These are phyloP conservation scores for Tetrapisispora namnaoensis DNA, from an alignment of 805 yeast genomes.

Conservation along the genomic window DNA sequence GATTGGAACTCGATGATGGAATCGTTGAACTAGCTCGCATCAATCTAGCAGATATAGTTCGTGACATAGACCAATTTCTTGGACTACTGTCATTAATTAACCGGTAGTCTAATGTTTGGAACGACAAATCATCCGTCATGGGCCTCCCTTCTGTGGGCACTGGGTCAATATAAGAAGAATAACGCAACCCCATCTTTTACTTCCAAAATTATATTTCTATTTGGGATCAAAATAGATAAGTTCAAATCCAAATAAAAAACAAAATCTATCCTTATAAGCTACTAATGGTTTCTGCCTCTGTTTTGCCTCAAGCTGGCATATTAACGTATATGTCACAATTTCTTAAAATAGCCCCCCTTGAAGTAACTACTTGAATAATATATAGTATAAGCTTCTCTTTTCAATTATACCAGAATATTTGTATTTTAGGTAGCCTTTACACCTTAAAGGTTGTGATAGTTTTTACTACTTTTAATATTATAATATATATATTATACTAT, in stretches of 20 bases:
- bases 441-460: no score
- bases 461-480: no score
- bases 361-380: neutral
- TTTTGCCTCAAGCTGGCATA: neutral
- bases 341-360: neutral
- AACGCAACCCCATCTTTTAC: slow-evolving; percentile 20
- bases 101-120: neutral
- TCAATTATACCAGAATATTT: neutral
- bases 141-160: neutral
- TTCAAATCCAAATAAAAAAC: no score
- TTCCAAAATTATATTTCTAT: neutral
- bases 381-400: neutral
- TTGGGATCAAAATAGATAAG: neutral
- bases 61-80: neutral
- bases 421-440: no score
- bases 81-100: neutral
- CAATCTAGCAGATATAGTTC: neutral
- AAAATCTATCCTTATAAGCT: no score
- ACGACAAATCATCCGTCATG: neutral
- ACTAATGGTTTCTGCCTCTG: no score
- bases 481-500: no score
- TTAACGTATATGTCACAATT: neutral
- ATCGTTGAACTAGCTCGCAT: neutral
- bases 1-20: neutral
- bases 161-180: slow-evolving; percentile 22